phyloP scores from a whole-genome alignment of 177 flowering plant genomes.

The Vitis hybrid region DNA sequence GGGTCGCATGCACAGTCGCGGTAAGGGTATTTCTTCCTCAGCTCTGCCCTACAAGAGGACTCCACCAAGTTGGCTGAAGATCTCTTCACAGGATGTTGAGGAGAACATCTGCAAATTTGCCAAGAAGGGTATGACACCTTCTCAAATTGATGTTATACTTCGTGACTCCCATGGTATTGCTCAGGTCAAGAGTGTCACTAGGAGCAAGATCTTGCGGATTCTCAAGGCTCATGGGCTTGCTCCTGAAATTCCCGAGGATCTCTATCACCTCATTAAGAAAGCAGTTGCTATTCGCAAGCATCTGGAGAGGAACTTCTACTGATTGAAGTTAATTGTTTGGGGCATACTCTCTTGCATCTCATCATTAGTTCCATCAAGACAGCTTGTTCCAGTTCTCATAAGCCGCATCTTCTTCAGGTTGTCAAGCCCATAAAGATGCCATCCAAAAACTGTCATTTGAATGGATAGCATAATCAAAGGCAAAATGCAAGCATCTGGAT shows the following conservation, averaged over 20 bases:
- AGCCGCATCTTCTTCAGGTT: too few relatives aligned
- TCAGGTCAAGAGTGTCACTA: conserved; percentile 46
- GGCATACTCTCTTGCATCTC: too few relatives aligned
- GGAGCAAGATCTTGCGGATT: conserved; percentile 42
- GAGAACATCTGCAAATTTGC: conserved; percentile 54
- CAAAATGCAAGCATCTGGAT: too few relatives aligned
- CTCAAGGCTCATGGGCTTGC: conserved; percentile 55
- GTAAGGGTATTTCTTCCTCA: conserved; percentile 52
- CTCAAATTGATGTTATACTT: conserved; percentile 51
- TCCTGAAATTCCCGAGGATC: conserved; percentile 52
- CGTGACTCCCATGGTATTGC: conserved; percentile 56
- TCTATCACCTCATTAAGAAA: conserved; percentile 48
- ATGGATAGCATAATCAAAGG: too few relatives aligned
- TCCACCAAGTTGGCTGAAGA: conserved; percentile 36
- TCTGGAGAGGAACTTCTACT: conserved; percentile 62
- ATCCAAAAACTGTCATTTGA: too few relatives aligned
- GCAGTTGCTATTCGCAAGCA: conserved; percentile 48
- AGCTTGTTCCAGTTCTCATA: too few relatives aligned
- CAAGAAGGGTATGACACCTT: conserved; percentile 51
- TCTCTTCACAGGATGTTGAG: conserved; percentile 45
- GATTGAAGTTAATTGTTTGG: too few relatives aligned
- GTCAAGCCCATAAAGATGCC: too few relatives aligned
- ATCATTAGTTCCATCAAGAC: too few relatives aligned
- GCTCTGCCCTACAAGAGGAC: conserved; percentile 53
- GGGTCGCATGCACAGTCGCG: not conserved